Conservation (phyloP, 2,329 filamentous ascomycete species). For the Leptographium wingfieldii region DNA sequence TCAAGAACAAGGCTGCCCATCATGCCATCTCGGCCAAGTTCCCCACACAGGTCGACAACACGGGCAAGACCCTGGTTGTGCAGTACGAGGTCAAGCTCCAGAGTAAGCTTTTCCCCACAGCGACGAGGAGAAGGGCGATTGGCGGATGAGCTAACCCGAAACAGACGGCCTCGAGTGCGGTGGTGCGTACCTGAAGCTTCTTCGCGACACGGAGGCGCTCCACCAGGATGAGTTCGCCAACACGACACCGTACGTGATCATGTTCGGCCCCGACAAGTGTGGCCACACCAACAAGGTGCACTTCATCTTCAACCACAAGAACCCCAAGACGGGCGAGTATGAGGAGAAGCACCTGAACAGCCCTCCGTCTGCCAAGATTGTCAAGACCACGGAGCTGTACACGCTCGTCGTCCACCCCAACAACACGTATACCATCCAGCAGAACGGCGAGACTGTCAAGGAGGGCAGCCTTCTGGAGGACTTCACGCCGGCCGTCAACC, state of each 20-base stretch:
- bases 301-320: constrained; percentile 99
- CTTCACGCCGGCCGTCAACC: constrained; percentile 90
- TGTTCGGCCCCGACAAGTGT: constrained; percentile 99
- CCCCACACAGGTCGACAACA: constrained; percentile 91
- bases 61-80: constrained; percentile 90
- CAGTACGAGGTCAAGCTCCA: constrained; percentile 99
- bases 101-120: constrained; percentile 45
- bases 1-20: constrained; percentile 96
- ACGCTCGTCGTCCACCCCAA: constrained; percentile 93
- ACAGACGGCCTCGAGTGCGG: constrained; percentile 90
- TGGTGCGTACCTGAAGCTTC: constrained; percentile 97
- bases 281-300: constrained; percentile 96
- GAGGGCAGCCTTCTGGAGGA: constrained; percentile 87
- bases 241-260: constrained; percentile 94
- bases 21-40: constrained; percentile 99
- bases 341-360: constrained; percentile 96
- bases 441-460: constrained; percentile 82
- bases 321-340: constrained; percentile 98
- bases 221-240: constrained; percentile 98
- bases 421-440: constrained; percentile 86
- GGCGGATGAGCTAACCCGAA: background rate
- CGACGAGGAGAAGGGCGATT: background rate
- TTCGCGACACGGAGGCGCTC: constrained; percentile 93
- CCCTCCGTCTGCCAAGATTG: constrained; percentile 73
- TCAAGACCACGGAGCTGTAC: constrained; percentile 90